Conservation (phyloP, 148 eudicot genomes). For the Beta vulgaris region DNA sequence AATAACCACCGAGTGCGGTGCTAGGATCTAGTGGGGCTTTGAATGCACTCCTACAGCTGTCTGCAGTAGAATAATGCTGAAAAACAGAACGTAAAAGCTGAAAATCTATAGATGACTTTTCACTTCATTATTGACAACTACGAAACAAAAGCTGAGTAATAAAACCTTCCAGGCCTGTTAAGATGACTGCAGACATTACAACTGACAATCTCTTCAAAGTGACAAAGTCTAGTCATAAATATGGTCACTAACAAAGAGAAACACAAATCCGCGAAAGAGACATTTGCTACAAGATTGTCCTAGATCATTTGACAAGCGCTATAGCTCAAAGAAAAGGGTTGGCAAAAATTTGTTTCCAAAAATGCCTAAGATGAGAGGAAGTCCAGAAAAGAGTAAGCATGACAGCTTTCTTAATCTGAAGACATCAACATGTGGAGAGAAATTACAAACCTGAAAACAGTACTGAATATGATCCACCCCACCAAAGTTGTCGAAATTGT, state of each 20-base stretch:
- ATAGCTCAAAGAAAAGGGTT: background rate
- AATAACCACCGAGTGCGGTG: conserved; percentile 90
- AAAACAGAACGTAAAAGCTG: conserved; percentile 20
- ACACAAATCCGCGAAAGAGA: background rate
- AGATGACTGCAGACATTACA: background rate
- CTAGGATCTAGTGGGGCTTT: conserved; percentile 98
- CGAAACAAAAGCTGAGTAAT: background rate
- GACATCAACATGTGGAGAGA: background rate
- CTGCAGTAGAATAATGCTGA: conserved; percentile 80
- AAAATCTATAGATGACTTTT: conserved; percentile 3
- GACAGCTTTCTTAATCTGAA: background rate
- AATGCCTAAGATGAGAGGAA: background rate
- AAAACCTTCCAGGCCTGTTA: background rate
- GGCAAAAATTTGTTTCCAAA: too few species aligned
- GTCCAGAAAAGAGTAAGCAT: background rate
- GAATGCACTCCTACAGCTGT: conserved; percentile 83
- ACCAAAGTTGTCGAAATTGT: conserved; percentile 60
- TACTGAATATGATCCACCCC: conserved; percentile 84
- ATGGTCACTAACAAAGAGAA: background rate
- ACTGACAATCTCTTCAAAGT: too few species aligned
- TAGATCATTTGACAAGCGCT: background rate
- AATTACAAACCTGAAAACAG: conserved; percentile 73
- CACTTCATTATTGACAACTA: background rate
- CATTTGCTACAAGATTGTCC: background rate
- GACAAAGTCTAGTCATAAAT: background rate